Conservation (phyloP, 2,329 filamentous ascomycete species). For the Didymella exigua region DNA sequence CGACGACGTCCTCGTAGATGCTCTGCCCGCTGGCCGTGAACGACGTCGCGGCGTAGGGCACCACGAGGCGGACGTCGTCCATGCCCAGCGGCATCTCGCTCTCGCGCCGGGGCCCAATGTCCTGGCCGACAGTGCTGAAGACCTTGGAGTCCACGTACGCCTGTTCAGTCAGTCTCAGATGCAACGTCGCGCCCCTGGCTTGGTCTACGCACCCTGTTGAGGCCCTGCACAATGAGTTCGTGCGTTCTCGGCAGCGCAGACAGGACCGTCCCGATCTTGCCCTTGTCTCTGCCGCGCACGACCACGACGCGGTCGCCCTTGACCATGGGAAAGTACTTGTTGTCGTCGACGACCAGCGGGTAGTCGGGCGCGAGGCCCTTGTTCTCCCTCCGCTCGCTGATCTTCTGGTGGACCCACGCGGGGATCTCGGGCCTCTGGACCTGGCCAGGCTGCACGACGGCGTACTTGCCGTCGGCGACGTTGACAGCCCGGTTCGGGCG, state of each 20-base stretch:
- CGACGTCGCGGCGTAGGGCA: slow-evolving; percentile 62
- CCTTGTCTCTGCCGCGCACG: slow-evolving; percentile 76
- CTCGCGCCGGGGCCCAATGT: slow-evolving; percentile 53
- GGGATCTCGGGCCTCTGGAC: slow-evolving; percentile 48
- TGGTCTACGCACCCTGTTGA: slow-evolving; percentile 48
- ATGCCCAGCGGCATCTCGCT: slow-evolving; percentile 67
- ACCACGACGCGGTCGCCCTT: slow-evolving; percentile 81
- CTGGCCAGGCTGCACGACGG: slow-evolving; percentile 54
- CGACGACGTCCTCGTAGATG: slow-evolving; percentile 60
- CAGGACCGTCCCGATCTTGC: slow-evolving; percentile 78
- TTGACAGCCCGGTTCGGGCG: slow-evolving; percentile 78
- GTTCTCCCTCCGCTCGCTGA: slow-evolving; percentile 27
- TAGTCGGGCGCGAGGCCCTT: slow-evolving; percentile 31
- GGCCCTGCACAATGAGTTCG: slow-evolving; percentile 43
- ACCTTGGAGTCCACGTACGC: slow-evolving; percentile 51
- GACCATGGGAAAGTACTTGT: slow-evolving; percentile 45
- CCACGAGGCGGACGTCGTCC: slow-evolving; percentile 78
- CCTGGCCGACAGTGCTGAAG: slow-evolving; percentile 33
- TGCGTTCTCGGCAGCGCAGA: slow-evolving; percentile 54
- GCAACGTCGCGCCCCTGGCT: background rate
- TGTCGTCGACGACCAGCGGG: slow-evolving; percentile 37
- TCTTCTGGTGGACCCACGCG: slow-evolving; percentile 36
- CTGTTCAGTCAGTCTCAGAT: slow-evolving; percentile 29
- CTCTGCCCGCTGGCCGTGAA: slow-evolving; percentile 65
- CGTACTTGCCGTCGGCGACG: slow-evolving; percentile 62